Percentiles rank a stretch among this genome's conserved stretches.
These are phyloP conservation scores for Colletotrichum liaoningense DNA, from an alignment of 2,329 filamentous ascomycete species.

Conservation along the genomic window DNA sequence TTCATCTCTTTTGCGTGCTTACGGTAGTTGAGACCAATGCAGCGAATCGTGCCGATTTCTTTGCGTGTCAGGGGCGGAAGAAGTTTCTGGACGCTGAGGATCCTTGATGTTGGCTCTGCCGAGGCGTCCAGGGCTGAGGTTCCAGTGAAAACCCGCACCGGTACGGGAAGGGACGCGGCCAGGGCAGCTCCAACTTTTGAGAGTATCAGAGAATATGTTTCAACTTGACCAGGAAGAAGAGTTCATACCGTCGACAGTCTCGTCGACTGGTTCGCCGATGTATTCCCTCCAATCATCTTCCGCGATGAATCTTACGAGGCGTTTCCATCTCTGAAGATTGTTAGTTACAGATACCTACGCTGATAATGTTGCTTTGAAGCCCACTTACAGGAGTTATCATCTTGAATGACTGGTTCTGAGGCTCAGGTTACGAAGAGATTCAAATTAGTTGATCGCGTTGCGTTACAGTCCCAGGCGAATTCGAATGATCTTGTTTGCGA, in stretches of 20 bases:
- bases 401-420: not conserved
- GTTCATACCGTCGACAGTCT: conserved; percentile 37
- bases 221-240: not conserved
- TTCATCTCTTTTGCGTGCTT: conserved; percentile 47
- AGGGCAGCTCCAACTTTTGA: conserved; percentile 39
- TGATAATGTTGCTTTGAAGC: too few species aligned
- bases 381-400: conserved; percentile 28
- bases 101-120: conserved; percentile 42
- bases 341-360: not conserved
- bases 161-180: conserved; percentile 31
- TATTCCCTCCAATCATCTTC: conserved; percentile 41
- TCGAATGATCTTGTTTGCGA: not conserved
- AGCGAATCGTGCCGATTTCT: conserved; percentile 66
- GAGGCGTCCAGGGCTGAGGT: conserved; percentile 42
- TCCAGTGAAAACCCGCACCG: conserved; percentile 37
- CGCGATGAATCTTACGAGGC: conserved; percentile 40
- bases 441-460: not conserved
- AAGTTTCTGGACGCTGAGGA: conserved; percentile 40
- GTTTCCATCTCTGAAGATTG: conserved; percentile 35
- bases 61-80: conserved; percentile 53
- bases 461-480: not conserved
- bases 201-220: not conserved
- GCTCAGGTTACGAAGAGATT: not conserved
- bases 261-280: conserved; percentile 40
- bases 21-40: conserved; percentile 59